A percentile compares a stretch with the other conserved stretches of the same genome.
Evolutionary conservation across 306 rosid genomes (phyloP).

Genomic region (Castanospermum australe): DNA sequence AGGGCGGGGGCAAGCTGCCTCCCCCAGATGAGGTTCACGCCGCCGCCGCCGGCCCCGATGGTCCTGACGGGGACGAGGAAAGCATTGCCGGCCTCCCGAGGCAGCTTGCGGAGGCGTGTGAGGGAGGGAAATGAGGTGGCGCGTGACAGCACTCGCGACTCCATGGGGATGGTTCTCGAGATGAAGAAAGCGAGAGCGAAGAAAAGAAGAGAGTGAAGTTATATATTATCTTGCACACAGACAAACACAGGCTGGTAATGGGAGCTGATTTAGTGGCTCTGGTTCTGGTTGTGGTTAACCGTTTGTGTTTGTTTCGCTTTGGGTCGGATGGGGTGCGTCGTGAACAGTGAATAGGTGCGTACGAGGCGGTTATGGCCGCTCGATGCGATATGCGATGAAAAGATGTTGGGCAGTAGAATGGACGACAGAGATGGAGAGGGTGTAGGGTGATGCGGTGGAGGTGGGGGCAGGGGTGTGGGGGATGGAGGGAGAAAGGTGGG

Average conservation of each 20-base stretch:
- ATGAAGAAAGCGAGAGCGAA: too few relatives aligned
- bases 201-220: too few relatives aligned
- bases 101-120: slow-evolving; percentile 48
- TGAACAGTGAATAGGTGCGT: too few relatives aligned
- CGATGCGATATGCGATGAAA: too few relatives aligned
- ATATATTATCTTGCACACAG: too few relatives aligned
- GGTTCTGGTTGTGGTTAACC: neutral
- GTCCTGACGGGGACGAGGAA: slow-evolving; percentile 43
- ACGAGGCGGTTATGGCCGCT: neutral
- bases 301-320: neutral
- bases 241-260: too few relatives aligned
- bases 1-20: slow-evolving; percentile 85
- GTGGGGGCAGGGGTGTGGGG: neutral
- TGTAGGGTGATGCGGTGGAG: neutral
- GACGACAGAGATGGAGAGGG: neutral
- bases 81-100: slow-evolving; percentile 34
- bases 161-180: too few relatives aligned
- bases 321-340: too few relatives aligned
- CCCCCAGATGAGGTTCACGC: slow-evolving; percentile 86
- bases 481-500: slow-evolving; percentile 3
- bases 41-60: slow-evolving; percentile 62
- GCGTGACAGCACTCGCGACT: slow-evolving; percentile 94
- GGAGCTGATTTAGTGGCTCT: too few relatives aligned
- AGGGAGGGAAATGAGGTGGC: slow-evolving; percentile 50
- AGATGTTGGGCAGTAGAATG: neutral